Percentiles rank a stretch among this genome's conserved stretches.
Evolutionary conservation across 2,329 filamentous ascomycete genomes (phyloP).

Genomic region (Penicillium expansum): DNA sequence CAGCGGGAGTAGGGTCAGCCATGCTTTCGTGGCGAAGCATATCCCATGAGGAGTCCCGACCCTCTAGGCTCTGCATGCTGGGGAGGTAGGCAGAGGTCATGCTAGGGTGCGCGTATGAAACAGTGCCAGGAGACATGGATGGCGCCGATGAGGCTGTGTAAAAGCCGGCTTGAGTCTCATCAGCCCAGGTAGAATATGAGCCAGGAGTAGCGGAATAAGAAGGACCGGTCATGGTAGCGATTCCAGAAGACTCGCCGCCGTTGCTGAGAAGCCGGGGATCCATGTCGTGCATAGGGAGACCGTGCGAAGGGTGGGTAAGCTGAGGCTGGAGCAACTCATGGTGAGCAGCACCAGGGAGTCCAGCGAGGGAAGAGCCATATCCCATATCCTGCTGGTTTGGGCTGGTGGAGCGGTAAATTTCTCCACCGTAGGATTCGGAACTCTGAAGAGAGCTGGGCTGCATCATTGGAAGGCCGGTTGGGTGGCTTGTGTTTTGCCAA

Average conservation of each 20-base stretch:
- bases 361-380: conserved; percentile 41
- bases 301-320: conserved; percentile 24
- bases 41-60: conserved; percentile 13
- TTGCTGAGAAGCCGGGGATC: conserved; percentile 44
- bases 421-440: conserved; percentile 37
- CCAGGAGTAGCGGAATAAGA: neutral
- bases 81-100: conserved; percentile 1
- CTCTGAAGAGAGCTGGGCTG: conserved; percentile 38
- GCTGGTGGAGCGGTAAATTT: conserved; percentile 42
- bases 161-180: neutral
- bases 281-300: conserved; percentile 34
- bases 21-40: conserved; percentile 3
- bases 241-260: conserved; percentile 19
- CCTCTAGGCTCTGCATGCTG: conserved; percentile 10
- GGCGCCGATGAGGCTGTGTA: neutral
- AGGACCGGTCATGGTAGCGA: conserved; percentile 5
- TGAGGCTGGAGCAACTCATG: conserved; percentile 43
- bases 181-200: conserved; percentile 12
- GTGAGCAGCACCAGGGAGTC: conserved; percentile 43
- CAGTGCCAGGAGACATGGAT: conserved; percentile 8
- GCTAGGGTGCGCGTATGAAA: conserved; percentile 5
- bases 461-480: conserved; percentile 52
- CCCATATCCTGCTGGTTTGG: conserved; percentile 29
- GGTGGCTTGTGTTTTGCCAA: conserved; percentile 52
- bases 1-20: neutral